Conservation (phyloP, 192 early-diverging fungal genomes). For the Podila verticillata region DNA sequence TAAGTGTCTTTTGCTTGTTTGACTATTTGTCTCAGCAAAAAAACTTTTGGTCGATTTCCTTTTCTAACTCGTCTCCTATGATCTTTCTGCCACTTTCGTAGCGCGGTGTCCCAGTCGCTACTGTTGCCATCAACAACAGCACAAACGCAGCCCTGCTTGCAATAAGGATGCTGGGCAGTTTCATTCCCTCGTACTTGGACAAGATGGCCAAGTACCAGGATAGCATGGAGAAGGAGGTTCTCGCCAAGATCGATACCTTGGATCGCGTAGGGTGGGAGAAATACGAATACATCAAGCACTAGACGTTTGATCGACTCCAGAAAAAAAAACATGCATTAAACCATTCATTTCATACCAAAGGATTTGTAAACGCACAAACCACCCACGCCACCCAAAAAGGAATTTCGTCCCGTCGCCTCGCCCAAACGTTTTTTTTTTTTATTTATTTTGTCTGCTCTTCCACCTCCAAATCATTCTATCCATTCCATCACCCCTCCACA, state of each 20-base stretch:
- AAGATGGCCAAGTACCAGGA: constrained; percentile 84
- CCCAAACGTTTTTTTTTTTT: background rate
- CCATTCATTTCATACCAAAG: too few species aligned
- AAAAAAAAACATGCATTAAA: background rate
- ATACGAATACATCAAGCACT: constrained; percentile 64
- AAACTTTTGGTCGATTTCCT: background rate
- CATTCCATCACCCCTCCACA: background rate
- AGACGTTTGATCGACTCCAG: too few species aligned
- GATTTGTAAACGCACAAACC: background rate
- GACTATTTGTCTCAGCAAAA: constrained; percentile 1
- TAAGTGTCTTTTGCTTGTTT: constrained; percentile 54
- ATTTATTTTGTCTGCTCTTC: background rate
- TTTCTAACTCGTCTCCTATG: background rate
- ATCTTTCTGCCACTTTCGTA: constrained; percentile 33
- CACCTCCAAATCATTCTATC: background rate
- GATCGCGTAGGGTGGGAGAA: constrained; percentile 85
- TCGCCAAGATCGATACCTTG: constrained; percentile 86
- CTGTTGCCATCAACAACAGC: constrained; percentile 98
- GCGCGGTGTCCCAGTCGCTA: constrained; percentile 98
- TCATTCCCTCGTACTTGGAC: constrained; percentile 76
- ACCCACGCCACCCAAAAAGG: constrained; percentile 1
- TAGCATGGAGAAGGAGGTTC: constrained; percentile 87
- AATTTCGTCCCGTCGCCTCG: background rate
- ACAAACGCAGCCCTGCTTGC: constrained; percentile 96
- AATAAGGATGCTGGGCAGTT: constrained; percentile 87